Conservation (phyloP, 225 moss, liverwort and hornwort genomes). For the Asterella californica region DNA sequence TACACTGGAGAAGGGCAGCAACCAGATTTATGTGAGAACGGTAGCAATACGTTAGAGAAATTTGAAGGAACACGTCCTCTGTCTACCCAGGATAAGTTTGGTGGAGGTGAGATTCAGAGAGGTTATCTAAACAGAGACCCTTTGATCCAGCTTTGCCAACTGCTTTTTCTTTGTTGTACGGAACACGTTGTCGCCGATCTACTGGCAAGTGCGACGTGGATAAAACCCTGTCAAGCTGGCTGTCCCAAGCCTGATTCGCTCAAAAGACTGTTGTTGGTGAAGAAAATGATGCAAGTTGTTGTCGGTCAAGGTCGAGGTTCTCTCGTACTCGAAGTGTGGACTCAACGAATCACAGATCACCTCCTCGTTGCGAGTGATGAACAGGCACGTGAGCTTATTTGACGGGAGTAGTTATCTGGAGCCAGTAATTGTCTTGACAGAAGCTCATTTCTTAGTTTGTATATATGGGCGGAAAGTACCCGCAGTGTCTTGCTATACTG, state of each 20-base stretch:
- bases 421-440: not conserved
- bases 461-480: too few relatives aligned
- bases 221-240: conserved; percentile 37
- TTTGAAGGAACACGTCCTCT: conserved; percentile 11
- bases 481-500: not conserved
- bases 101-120: conserved; percentile 11
- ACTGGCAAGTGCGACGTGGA: conserved; percentile 58
- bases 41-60: conserved; percentile 10
- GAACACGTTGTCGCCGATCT: conserved; percentile 65
- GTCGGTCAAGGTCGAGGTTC: conserved; percentile 73
- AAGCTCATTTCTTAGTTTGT: not conserved
- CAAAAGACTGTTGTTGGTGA: conserved; percentile 56
- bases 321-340: conserved; percentile 72
- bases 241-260: conserved; percentile 46
- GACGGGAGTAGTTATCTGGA: not conserved
- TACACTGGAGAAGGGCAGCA: conserved; percentile 19
- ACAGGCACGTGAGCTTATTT: conserved; percentile 49
- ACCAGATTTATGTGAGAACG: conserved; percentile 11
- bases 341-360: conserved; percentile 53
- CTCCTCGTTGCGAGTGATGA: conserved; percentile 53
- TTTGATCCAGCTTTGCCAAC: conserved; percentile 35
- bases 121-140: conserved; percentile 41
- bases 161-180: conserved; percentile 37
- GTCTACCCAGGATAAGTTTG: not conserved
- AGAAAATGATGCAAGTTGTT: conserved; percentile 75